These are phyloP conservation scores for Arthromyces matolae DNA, from an alignment of 768 basidiomycete species.

Conservation along the genomic window DNA sequence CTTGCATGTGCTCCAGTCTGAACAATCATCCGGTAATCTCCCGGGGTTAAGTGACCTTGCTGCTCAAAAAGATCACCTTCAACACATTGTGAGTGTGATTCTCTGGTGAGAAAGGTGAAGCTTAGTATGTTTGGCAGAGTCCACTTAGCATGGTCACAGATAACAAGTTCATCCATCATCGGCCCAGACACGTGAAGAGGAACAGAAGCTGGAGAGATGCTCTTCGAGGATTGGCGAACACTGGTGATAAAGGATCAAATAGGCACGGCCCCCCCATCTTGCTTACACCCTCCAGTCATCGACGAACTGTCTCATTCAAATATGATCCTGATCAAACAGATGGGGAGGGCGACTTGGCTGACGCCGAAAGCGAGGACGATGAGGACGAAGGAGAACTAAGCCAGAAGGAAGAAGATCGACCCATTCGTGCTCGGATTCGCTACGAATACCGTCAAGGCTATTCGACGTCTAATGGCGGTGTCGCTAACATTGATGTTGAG, in stretches of 20 bases:
- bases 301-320: slow-evolving; percentile 1
- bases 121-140: slow-evolving; percentile 37
- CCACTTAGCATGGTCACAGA: slow-evolving; percentile 92
- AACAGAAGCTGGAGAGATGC: slow-evolving; percentile 60
- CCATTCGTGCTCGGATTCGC: slow-evolving; percentile 70
- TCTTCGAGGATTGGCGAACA: slow-evolving; percentile 44
- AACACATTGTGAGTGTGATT: slow-evolving; percentile 55
- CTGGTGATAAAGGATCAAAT: slow-evolving; percentile 32
- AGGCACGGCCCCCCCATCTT: slow-evolving; percentile 23
- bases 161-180: slow-evolving; percentile 33
- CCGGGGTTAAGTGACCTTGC: slow-evolving; percentile 66
- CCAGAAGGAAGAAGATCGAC: slow-evolving; percentile 65
- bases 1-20: slow-evolving; percentile 77
- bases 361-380: slow-evolving; percentile 51
- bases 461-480: slow-evolving; percentile 18
- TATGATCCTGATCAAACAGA: slow-evolving; percentile 23
- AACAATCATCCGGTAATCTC: slow-evolving; percentile 82
- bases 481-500: slow-evolving; percentile 40
- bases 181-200: slow-evolving; percentile 48
- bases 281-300: slow-evolving; percentile 21
- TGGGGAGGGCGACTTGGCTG: slow-evolving; percentile 51
- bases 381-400: slow-evolving; percentile 42
- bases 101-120: not conserved
- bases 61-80: slow-evolving; percentile 83
- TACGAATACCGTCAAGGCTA: slow-evolving; percentile 41